Evolutionary conservation across 1,284 basidiomycete species (phyloP).

Genomic region (Ceratobasidium sp.): DNA sequence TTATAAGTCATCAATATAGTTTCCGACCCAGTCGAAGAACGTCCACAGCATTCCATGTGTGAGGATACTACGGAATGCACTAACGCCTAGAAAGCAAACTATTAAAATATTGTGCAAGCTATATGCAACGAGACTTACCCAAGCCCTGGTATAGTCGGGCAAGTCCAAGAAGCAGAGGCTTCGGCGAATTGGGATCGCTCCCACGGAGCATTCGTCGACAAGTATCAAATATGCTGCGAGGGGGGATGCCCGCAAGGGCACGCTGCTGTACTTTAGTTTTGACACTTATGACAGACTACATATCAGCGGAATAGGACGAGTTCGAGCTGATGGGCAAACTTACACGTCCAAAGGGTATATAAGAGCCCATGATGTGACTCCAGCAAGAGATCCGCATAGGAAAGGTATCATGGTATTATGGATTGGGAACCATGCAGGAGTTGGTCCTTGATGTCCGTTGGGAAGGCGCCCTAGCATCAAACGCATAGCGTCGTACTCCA

Average conservation of each 20-base stretch:
- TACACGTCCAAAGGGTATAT: slow-evolving; percentile 87
- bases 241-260: slow-evolving; percentile 77
- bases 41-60: slow-evolving; percentile 87
- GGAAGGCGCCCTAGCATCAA: slow-evolving; percentile 75
- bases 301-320: slow-evolving; percentile 6
- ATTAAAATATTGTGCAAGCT: background rate
- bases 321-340: slow-evolving; percentile 50
- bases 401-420: slow-evolving; percentile 82
- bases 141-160: slow-evolving; percentile 84
- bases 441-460: slow-evolving; percentile 76
- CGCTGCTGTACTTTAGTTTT: slow-evolving; percentile 95
- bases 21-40: slow-evolving; percentile 77
- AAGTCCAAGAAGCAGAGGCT: slow-evolving; percentile 74
- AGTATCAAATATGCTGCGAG: slow-evolving; percentile 76
- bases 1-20: slow-evolving; percentile 78
- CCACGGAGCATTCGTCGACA: slow-evolving; percentile 80
- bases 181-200: slow-evolving; percentile 75
- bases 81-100: slow-evolving; percentile 58
- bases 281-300: slow-evolving; percentile 64
- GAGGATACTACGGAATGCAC: slow-evolving; percentile 81
- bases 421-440: slow-evolving; percentile 81
- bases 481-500: slow-evolving; percentile 87
- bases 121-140: slow-evolving; percentile 55
- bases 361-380: slow-evolving; percentile 85
- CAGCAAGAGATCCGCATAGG: slow-evolving; percentile 82